phyloP scores from a whole-genome alignment of 2,329 filamentous ascomycete species.

The Penicillium psychrosexuale region DNA sequence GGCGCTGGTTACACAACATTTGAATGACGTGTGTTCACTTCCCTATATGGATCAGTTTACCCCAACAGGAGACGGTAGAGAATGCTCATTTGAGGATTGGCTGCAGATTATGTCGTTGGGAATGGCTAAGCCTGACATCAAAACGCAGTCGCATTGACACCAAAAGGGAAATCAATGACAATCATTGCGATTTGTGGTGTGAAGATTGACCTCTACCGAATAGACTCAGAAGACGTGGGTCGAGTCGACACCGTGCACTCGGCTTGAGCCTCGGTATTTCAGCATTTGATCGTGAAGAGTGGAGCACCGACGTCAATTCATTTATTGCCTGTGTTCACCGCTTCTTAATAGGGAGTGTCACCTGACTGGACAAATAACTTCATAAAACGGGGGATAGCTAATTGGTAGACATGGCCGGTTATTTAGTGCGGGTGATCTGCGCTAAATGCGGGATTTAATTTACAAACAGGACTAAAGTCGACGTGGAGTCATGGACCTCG shows the following conservation, averaged over 20 bases:
- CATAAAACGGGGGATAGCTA: no score
- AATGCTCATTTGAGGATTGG: slow-evolving; percentile 9
- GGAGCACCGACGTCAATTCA: not conserved
- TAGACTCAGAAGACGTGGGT: not conserved
- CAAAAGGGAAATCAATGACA: not conserved
- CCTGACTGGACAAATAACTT: no score
- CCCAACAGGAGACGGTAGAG: slow-evolving; percentile 13
- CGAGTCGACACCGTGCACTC: not conserved
- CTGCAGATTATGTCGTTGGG: slow-evolving; percentile 10
- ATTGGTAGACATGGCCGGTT: no score
- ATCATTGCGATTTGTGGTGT: slow-evolving; percentile 1
- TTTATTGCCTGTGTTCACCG: no score
- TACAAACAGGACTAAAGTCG: no score
- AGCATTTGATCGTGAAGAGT: slow-evolving; percentile 1
- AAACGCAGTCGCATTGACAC: not conserved
- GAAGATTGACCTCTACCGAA: slow-evolving; percentile 1
- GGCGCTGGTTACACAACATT: not conserved
- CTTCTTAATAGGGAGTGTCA: no score
- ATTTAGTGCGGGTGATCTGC: no score
- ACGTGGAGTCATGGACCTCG: no score
- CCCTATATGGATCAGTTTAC: slow-evolving; percentile 12
- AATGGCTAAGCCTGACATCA: not conserved
- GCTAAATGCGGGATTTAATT: no score
- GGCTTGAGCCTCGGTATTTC: slow-evolving; percentile 1
- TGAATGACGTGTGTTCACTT: slow-evolving; percentile 10